Base-by-base conservation (phyloP, 305 asterid species). In the Withania somnifera region DNA sequence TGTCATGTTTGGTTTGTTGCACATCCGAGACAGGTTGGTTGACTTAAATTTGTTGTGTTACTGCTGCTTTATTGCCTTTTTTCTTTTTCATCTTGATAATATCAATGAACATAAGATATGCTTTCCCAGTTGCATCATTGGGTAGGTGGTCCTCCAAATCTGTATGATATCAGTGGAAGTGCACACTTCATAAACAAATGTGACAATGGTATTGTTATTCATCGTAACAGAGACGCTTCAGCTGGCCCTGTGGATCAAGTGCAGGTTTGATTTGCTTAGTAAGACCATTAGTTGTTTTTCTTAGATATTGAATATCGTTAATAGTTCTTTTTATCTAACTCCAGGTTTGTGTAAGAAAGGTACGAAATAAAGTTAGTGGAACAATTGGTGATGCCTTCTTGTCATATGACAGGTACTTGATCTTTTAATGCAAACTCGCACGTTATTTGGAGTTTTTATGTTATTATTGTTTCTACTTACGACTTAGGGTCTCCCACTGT, bases 1-100 rank as follows among this genome's bases (percentile, higher is more conserved):
- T 94, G 98, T 71, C 99, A 94, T 86, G 99, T 96, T 83, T 96
- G 98, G 99, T 96, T 96, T 86, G 98, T 96, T 52, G 99, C 98
- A 85, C 99, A 96, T 89, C 98, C 99, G 30, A 90, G 97, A 89
- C 99, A 96, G 97, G 98, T 94, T 80, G 50, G 86, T 67, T 69
- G 56, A 78, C 53, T 57, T 64, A 6, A 34, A 52, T 80, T n/a
- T 81, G 32, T 22, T 20, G 76, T 34, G 45, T 78, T 61, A 60
- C 60, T 40, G 36, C 73, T 47, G 28, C 6, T 24, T 54, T 40
- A 77, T 7, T 36, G 58, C 30, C 47, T 63, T 68, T 80, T 11
- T 36, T 40, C 56, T 32, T 56, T 60, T 58, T 19, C 57, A 40
- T 14, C 47, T 63, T 32, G 22, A 63, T 24, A 42, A 40, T 64